Percentiles rank a stretch among this genome's conserved stretches.
These are phyloP conservation scores for Alternaria brassicicola DNA, from an alignment of 2,329 filamentous ascomycete genomes.

Conservation along the genomic window DNA sequence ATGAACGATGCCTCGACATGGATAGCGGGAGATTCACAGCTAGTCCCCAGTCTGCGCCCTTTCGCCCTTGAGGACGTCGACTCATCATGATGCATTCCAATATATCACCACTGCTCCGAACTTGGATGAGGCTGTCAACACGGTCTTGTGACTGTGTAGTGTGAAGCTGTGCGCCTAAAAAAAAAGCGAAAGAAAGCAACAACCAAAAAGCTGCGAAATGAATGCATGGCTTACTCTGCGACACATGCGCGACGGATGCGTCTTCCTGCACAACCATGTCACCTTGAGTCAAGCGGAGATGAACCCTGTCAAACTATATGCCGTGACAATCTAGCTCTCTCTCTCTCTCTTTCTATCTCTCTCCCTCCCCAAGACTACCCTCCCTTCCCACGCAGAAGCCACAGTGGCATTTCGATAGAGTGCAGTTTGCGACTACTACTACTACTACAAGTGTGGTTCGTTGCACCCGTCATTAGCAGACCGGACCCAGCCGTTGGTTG, in stretches of 20 bases:
- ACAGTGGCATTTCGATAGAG: neutral
- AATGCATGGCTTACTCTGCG: neutral
- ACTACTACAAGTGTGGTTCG: neutral
- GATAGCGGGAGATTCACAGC: neutral
- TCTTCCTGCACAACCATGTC: constrained; percentile 5
- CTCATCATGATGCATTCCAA: neutral
- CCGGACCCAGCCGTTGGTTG: neutral
- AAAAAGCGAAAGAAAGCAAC: neutral
- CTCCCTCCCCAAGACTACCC: neutral
- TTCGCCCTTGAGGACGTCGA: neutral
- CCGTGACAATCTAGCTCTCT: neutral
- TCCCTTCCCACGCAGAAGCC: neutral
- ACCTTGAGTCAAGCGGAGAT: constrained; percentile 5
- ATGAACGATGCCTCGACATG: neutral
- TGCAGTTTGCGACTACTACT: neutral
- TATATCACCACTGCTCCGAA: neutral
- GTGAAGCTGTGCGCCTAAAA: neutral
- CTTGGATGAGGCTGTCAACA: neutral
- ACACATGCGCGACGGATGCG: neutral
- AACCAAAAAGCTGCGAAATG: neutral
- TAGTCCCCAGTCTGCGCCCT: neutral
- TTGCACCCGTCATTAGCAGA: neutral
- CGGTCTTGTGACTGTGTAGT: neutral
- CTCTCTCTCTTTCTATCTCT: neutral
- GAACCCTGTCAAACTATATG: neutral